Evolutionary conservation across 208 protist genomes (phyloP).

Genomic region (Strigomonas oncopelti): DNA sequence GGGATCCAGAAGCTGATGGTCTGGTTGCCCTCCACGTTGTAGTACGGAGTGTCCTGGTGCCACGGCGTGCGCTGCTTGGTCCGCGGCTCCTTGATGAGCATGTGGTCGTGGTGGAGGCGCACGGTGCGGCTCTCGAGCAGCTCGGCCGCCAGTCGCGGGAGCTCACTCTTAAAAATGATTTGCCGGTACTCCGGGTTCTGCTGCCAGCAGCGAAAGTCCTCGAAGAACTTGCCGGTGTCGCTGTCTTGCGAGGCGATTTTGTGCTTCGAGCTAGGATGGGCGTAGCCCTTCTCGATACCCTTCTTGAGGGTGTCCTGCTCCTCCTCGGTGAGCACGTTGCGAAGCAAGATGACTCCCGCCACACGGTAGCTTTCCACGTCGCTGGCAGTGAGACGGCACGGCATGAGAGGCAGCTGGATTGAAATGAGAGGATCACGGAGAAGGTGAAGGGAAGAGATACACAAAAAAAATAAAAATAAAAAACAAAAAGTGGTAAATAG

Average conservation of each 20-base stretch:
- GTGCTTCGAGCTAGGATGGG: conserved; percentile 22
- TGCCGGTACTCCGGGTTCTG: conserved; percentile 38
- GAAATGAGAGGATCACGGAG: background rate
- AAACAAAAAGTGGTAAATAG: conserved; percentile 9
- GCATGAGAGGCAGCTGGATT: background rate
- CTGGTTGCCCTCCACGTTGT: conserved; percentile 48
- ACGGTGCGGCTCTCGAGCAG: conserved; percentile 29
- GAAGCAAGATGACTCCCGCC: conserved; percentile 18
- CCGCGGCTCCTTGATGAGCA: conserved; percentile 43
- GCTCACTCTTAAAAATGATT: conserved; percentile 31
- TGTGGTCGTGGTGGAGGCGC: conserved; percentile 43
- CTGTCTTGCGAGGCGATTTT: conserved; percentile 36
- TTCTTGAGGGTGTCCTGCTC: conserved; percentile 29
- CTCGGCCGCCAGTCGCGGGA: conserved; percentile 26
- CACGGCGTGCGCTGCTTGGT: conserved; percentile 36
- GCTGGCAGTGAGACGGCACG: conserved; percentile 1
- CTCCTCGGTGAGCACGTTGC: conserved; percentile 16
- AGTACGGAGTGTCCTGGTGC: conserved; percentile 53
- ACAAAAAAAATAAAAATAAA: conserved; percentile 1
- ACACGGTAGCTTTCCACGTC: conserved; percentile 19
- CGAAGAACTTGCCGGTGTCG: conserved; percentile 44
- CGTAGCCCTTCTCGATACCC: conserved; percentile 30
- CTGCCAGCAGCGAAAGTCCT: conserved; percentile 50
- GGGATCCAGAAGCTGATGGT: conserved; percentile 52
- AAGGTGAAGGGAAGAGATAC: too few species aligned